Evolutionary conservation across 208 protist species (phyloP), one percentile per base, ranked within the genome.

Genomic region (Trypanosoma rangeli): DNA sequence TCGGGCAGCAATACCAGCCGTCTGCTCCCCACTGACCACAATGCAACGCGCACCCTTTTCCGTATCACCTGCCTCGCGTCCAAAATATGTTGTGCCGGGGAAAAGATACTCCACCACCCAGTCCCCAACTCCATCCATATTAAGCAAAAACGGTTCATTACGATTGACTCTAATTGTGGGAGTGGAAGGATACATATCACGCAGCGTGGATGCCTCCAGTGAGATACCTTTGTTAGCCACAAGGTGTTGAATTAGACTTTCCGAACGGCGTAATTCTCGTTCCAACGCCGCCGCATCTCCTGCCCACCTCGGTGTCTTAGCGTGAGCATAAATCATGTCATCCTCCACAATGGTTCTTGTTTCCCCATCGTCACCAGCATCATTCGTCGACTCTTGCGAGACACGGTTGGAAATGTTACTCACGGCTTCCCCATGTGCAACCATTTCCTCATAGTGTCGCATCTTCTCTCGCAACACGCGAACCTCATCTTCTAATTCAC

Each of bases 401-500:
- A 4, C 37, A 42, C 37, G 4, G 37, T 13, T 42, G 37, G 37
- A 42, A 4, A 42, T 42, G 4, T 42, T 4, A 42, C 42, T 44
- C 35, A 37, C 35, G 3, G 49, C 28, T 50, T 24, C 64, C 31
- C 71, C 71, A 52, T 57, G 62, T 54, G 10, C 18, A 52, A 68
- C 64, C 24, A 76, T 37, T 18, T 73, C 73, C 48, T 80, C 75
- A 58, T 92, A 73, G 16, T 70, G 65, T 31, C 74, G 74, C 58
- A 96, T 92, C 65, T 86, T 78, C 48, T 92, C 80, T 24, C 84
- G 76, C 52, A 96, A 79, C 29, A 67, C 72, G 28, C 16, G 64
- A 54, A 96, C 87, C 64, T 96, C 88, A 24, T 94, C 78, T 52
- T 96, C 85, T 35, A 96, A 71, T 67, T 96, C 91, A 37, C 91